Evolutionary conservation across 78 protist species (phyloP).

Genomic region (Dictyostelium brefeldianum): DNA sequence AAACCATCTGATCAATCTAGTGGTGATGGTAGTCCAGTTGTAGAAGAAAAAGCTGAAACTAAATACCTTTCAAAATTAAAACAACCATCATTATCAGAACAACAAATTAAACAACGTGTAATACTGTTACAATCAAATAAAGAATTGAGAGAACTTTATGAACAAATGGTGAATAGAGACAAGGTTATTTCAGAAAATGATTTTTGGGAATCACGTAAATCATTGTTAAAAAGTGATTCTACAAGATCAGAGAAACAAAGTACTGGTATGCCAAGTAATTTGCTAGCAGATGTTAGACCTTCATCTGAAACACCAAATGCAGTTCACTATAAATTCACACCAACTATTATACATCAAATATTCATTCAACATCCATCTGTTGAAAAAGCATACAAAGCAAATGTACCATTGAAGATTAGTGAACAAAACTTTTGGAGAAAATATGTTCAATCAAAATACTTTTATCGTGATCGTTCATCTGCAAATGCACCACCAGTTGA

Average conservation of each 20-base stretch:
- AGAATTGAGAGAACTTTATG: constrained; percentile 53
- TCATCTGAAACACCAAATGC: constrained; percentile 28
- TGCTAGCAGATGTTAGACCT: constrained; percentile 57
- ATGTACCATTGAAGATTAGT: constrained; percentile 47
- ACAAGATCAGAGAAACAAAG: constrained; percentile 38
- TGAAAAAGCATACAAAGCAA: constrained; percentile 62
- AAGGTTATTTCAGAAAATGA: constrained; percentile 49
- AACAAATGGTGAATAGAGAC: constrained; percentile 33
- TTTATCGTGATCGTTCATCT: constrained; percentile 39
- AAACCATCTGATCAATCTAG: neutral
- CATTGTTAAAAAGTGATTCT: constrained; percentile 29
- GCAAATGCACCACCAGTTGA: constrained; percentile 29
- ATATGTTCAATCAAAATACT: constrained; percentile 50
- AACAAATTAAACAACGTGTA: constrained; percentile 62
- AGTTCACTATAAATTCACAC: constrained; percentile 39
- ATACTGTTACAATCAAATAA: constrained; percentile 10
- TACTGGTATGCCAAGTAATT: constrained; percentile 63
- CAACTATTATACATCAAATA: constrained; percentile 59
- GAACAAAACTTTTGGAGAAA: constrained; percentile 76
- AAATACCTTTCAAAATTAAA: constrained; percentile 24
- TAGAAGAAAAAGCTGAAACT: constrained; percentile 6
- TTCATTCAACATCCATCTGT: constrained; percentile 79
- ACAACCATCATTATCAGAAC: constrained; percentile 41
- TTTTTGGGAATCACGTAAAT: constrained; percentile 75
- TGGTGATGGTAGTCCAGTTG: neutral